Base-by-base conservation (phyloP, 805 yeast genomes). In the Hanseniaspora occidentalis region DNA sequence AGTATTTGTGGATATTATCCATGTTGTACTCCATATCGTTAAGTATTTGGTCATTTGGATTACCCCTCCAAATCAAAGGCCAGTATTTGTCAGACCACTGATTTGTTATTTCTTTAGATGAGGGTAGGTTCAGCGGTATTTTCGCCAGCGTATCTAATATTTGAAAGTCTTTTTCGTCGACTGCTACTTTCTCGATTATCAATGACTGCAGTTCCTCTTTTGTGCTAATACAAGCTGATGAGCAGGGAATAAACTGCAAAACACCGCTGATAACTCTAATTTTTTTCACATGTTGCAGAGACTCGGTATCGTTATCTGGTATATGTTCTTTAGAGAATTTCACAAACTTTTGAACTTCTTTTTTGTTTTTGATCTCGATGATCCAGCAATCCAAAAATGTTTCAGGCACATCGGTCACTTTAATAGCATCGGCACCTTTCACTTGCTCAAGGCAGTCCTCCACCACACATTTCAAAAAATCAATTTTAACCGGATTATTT, bases 61-160 rank as follows among this genome's bases (percentile, higher is more conserved):
- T 85, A 0, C 97, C 97, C 49, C 86, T 78, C 97, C 97, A 92
- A 31, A 84, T 69, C 40, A 84, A 61, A 0, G 97, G 97, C 98
- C 97, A 89, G 47, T 70, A 72, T 14, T 62, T 48, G 3, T 57
- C 42, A 2, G 86, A 71, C 96, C 96, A 88, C 33, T 65, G 62
- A 1, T 58, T 43, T 18, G 80, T 70, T 13, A 75, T 57, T n/a
- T 79, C 85, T 48, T 79, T 82, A 3, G 84, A 75, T 4, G 70
- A 65, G 0, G 96, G 94, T n/a, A 72, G 69, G 42, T 66, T 66
- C 20, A 51, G 51, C 0, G 96, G 92, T 1, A 84, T 73, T 3
- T 58, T 43, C 2, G 53, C 44, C 20, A 47, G 31, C 22, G 34
- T 37, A 17, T 36, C 47, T 14, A 58, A 29, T n/a, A 49, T 47